Base-by-base conservation (phyloP, 1,284 basidiomycete genomes). In the Apiotrichum porosum region DNA sequence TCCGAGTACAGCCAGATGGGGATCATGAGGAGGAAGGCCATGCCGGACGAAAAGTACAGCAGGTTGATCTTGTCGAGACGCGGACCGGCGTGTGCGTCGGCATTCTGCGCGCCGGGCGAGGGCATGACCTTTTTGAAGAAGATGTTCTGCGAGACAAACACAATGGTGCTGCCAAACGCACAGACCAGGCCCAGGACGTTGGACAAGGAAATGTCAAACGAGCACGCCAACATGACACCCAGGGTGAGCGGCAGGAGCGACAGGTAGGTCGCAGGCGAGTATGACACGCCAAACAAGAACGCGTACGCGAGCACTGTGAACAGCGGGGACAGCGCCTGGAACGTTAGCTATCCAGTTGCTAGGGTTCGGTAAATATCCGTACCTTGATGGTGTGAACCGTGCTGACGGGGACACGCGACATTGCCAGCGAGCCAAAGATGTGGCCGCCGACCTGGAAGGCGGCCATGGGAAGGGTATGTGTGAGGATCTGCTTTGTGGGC, bases 311-410 rank as follows among this genome's bases (percentile, higher is more conserved):
- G 81, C 26, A 99, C 94, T 3, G 94, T 99, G 75, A 98, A 97
- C 24, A 98, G 78, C 0, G 95, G 94, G 0, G 92, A 97, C 42
- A 98, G 77, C 0, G 95, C 94, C 91, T 97, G 66, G 28, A 17
- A 28, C 12, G 57, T 45, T 23, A 47, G 52, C 42, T n/a, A n/a
- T n/a, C n/a, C n/a, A n/a, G 23, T 10, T 17, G 10, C 9, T n/a
- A 35, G 18, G 9, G 8, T 3, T 17, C 17, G 35, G 18, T 2
- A 36, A 9, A n/a, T n/a, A 18, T n/a, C n/a, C n/a, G n/a, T 61
- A 93, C 93, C 83, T 97, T 97, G 75, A 97, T 97, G 28, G 94
- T 98, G 69, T 99, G 95, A 21, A 97, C 92, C 0, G 95, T 98
- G 76, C 88, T 92, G 48, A 98, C 94, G 5, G 88, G 91, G 52